Evolutionary conservation across 208 protist species (phyloP).

Genomic region (Trypanosoma melophagium): DNA sequence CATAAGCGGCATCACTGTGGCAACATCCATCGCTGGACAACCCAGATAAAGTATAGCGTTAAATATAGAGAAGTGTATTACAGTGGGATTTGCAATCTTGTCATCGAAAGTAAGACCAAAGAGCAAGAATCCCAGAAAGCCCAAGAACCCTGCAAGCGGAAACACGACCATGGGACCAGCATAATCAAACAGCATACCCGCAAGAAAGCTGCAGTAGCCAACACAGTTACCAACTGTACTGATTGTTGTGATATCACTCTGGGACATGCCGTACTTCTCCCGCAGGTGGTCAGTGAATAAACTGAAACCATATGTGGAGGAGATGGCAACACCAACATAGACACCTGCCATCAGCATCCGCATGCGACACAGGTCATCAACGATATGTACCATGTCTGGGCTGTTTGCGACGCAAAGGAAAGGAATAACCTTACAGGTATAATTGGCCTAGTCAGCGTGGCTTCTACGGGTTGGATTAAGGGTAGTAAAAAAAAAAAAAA

Average conservation of each 20-base stretch:
- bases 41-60: conserved; percentile 66
- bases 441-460: no score
- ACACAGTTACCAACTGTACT: conserved; percentile 75
- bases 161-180: conserved; percentile 59
- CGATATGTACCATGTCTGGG: conserved; percentile 37
- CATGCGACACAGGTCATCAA: conserved; percentile 70
- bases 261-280: conserved; percentile 56
- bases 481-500: conserved; percentile 15
- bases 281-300: conserved; percentile 63
- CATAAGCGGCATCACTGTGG: conserved; percentile 78
- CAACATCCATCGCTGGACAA: conserved; percentile 59
- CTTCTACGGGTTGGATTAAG: no score
- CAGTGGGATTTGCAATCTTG: conserved; percentile 38
- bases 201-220: conserved; percentile 58
- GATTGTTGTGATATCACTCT: conserved; percentile 80
- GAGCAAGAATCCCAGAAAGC: conserved; percentile 58
- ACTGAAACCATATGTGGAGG: conserved; percentile 76
- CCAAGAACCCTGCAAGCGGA: conserved; percentile 37
- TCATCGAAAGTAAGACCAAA: conserved; percentile 68
- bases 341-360: conserved; percentile 75
- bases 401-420: no score
- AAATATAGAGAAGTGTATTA: conserved; percentile 66
- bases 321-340: conserved; percentile 61
- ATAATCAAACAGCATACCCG: conserved; percentile 75
- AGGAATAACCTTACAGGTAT: no score